Evolutionary conservation across 2,329 filamentous ascomycete genomes (phyloP), one percentile per base, ranked within the genome.

Genomic region (Chrysoporthe cubensis): DNA sequence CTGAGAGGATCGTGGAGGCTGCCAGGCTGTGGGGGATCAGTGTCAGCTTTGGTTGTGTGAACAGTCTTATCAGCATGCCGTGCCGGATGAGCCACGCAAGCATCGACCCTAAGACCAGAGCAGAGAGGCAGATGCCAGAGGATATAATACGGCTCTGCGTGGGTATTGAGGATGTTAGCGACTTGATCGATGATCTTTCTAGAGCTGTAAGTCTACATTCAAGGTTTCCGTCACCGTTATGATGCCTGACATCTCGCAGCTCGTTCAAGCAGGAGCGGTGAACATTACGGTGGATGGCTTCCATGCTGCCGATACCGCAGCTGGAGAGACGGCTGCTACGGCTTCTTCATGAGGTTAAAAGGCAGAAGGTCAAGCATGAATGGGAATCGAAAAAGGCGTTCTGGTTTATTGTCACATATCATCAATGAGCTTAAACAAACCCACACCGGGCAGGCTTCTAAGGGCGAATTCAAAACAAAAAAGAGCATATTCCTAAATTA

Each of bases 81-180:
- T 99, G 96, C 82, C 94, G 95, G 75, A 99, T 99, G 96, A 98
- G 95, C 80, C 96, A 99, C 80, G 96, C 96, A 50, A 97, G 93
- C 77, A 99, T 99, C 76, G 96, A 98, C 77, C 92, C 94, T 68
- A 97, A 97, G 83, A 98, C 94, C 64, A 86, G 96, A 73, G 85
- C 88, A 74, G 94, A 97, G 81, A 87, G 94, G 71, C 90, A 95
- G 72, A 91, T 99, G 89, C 96, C 96, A 13, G 96, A 99, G 80
- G 96, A 99, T 78, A 91, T 99, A 69, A 98, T 99, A 74, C 87
- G 96, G 66, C 81, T 99, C 66, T 99, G 96, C 76, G 94, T 99
- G 57, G 96, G 96, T 58, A 99, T 99, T 75, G 96, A 99, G 79
- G 96, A 99, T 79, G 88, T 86, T 3, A 88, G 93, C 73, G 96